Conservation (phyloP, 2,329 filamentous ascomycete genomes). For the Dactylellina haptotyla region DNA sequence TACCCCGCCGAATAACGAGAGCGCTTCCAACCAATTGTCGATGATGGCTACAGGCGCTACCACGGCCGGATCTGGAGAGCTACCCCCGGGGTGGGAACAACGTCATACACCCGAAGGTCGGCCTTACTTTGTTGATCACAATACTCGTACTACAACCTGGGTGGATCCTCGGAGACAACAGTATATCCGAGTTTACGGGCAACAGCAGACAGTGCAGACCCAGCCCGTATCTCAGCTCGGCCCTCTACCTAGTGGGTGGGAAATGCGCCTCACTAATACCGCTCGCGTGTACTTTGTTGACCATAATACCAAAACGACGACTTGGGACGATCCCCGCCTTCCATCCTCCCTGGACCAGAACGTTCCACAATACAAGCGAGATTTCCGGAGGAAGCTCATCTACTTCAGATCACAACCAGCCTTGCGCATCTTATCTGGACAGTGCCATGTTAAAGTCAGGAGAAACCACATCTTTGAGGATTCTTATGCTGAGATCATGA, state of each 20-base stretch:
- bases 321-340: slow-evolving; percentile 95
- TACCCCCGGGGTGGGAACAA: slow-evolving; percentile 96
- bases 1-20: slow-evolving; percentile 60
- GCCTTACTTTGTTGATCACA: slow-evolving; percentile 97
- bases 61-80: slow-evolving; percentile 90
- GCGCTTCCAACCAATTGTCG: slow-evolving; percentile 72
- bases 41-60: slow-evolving; percentile 97
- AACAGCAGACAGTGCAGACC: slow-evolving; percentile 90
- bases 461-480: slow-evolving; percentile 98
- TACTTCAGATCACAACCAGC: slow-evolving; percentile 99
- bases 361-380: slow-evolving; percentile 98
- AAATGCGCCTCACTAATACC: slow-evolving; percentile 99
- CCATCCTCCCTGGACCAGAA: slow-evolving; percentile 97
- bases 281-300: slow-evolving; percentile 98
- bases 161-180: slow-evolving; percentile 96
- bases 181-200: slow-evolving; percentile 98
- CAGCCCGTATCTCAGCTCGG: slow-evolving; percentile 97
- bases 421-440: slow-evolving; percentile 91
- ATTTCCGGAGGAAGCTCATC: slow-evolving; percentile 96
- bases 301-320: slow-evolving; percentile 99
- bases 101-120: slow-evolving; percentile 93
- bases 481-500: slow-evolving; percentile 97
- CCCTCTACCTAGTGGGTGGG: slow-evolving; percentile 95
- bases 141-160: slow-evolving; percentile 97
- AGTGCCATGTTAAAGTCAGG: slow-evolving; percentile 97